Percentiles rank a stretch among this genome's conserved stretches.
Evolutionary conservation across 2,329 filamentous ascomycete species (phyloP).

Genomic region (Furcasterigmium furcatum): DNA sequence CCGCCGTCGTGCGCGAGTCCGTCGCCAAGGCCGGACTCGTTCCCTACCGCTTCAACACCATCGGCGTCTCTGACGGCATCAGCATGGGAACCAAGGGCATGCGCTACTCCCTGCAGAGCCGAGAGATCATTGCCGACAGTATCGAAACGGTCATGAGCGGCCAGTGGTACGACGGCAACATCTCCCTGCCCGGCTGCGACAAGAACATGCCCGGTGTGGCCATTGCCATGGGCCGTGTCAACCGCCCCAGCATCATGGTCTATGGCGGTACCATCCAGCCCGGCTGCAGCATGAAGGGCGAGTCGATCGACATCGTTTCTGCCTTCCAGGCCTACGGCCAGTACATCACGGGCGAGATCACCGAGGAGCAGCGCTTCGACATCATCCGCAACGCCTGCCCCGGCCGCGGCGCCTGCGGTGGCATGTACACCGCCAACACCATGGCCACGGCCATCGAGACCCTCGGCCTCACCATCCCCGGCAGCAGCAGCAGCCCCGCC

Average conservation of each 20-base stretch:
- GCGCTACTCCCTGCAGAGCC: conserved; percentile 90
- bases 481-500: conserved; percentile 76
- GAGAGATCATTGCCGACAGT: conserved; percentile 95
- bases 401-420: conserved; percentile 66
- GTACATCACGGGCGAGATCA: conserved; percentile 88
- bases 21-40: conserved; percentile 71
- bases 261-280: conserved; percentile 94
- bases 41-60: conserved; percentile 98
- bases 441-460: conserved; percentile 93
- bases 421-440: conserved; percentile 93
- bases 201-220: conserved; percentile 98
- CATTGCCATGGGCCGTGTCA: conserved; percentile 92
- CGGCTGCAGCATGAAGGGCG: conserved; percentile 75
- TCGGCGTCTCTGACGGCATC: conserved; percentile 95
- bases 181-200: conserved; percentile 95
- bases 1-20: conserved; percentile 64
- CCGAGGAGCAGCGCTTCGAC: conserved; percentile 87
- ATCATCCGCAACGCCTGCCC: conserved; percentile 89
- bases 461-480: conserved; percentile 82
- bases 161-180: conserved; percentile 98
- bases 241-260: conserved; percentile 94
- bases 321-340: conserved; percentile 98
- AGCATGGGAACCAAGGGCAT: conserved; percentile 98
- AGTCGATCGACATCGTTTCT: conserved; percentile 88
- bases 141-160: conserved; percentile 99